Evolutionary conservation across 2,329 filamentous ascomycete genomes (phyloP), one percentile per base, ranked within the genome.

Genomic region (Fusarium sp.): DNA sequence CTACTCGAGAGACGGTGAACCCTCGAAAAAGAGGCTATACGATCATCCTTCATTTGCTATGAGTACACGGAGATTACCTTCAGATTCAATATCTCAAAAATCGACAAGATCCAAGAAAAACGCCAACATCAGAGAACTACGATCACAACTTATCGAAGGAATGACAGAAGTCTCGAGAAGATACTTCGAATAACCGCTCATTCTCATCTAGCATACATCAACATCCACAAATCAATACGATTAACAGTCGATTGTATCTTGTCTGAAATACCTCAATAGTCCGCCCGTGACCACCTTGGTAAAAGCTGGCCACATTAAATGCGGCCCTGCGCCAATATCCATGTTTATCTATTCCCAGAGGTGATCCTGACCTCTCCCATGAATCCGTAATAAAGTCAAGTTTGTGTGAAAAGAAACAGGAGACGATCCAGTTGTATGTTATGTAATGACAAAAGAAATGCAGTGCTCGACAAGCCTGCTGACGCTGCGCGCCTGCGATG

Each of bases 391-490:
- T 68, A 70, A 66, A 60, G 54, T 64, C 63, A 62, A 70, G 62
- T 61, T 64, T 50, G 46, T 34, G 58, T 58, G 62, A 62, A 65
- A 59, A 69, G 49, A 56, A 63, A 58, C 48, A 69, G 70, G 54
- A 65, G 60, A 66, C 58, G 61, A 67, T 72, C 71, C 71, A 70
- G 73, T 57, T 69, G 62, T 45, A 65, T 60, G 67, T 51, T 45
- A 63, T 62, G 67, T 55, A 66, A 70, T 65, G 53, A 74, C 72
- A 75, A 75, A 75, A 64, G 65, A 72, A 74, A 74, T 49, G 45
- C 41, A 61, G 46, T 30, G 18, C 19, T 41, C 53, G 31, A 18
- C 16, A 37, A 37, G 34, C 34, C 63, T 51, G 34, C 31, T 64
- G 62, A 67, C n/a, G 44, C 31, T 56, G 60, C 41, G 65, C 43